Evolutionary conservation across 1,139 yeast genomes (phyloP).

Genomic region (Pichia sp.): DNA sequence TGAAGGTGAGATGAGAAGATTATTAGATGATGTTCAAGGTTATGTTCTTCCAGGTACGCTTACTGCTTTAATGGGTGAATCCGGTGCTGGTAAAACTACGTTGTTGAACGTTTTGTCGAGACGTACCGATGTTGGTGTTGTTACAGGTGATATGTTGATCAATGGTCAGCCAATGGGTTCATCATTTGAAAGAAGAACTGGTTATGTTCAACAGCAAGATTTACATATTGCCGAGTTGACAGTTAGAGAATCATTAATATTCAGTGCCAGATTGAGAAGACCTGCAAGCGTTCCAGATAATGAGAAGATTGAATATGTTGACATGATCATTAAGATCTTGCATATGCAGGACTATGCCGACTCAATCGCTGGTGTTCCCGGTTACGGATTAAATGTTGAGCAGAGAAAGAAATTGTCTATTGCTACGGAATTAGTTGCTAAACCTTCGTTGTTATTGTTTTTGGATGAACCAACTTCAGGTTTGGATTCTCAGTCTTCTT

Average conservation of each 20-base stretch:
- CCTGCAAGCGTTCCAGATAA: conserved; percentile 33
- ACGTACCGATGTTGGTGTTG: conserved; percentile 39
- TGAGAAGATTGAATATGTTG: conserved; percentile 41
- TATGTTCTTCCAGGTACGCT: conserved; percentile 48
- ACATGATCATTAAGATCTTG: conserved; percentile 38
- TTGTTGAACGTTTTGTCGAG: conserved; percentile 48
- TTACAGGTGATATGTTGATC: conserved; percentile 46
- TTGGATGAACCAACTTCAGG: conserved; percentile 48
- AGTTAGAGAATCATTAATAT: conserved; percentile 41
- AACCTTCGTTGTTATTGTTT: conserved; percentile 38
- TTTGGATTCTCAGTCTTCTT: conserved; percentile 43
- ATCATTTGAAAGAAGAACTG: conserved; percentile 43
- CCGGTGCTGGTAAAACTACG: conserved; percentile 67
- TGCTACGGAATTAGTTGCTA: conserved; percentile 46
- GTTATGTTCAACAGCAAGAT: conserved; percentile 53
- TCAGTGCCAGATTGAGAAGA: conserved; percentile 46
- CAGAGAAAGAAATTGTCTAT: conserved; percentile 31
- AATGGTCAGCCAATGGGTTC: conserved; percentile 35
- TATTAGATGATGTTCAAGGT: conserved; percentile 46
- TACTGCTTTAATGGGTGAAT: conserved; percentile 60
- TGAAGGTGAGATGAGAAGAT: conserved; percentile 30
- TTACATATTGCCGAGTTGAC: conserved; percentile 41
- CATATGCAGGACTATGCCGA: conserved; percentile 46
- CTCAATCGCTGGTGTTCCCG: conserved; percentile 45
- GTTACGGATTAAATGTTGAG: conserved; percentile 50